Conservation (phyloP, 2,329 filamentous ascomycete genomes). For the Gnomoniopsis smithogilvyi region DNA sequence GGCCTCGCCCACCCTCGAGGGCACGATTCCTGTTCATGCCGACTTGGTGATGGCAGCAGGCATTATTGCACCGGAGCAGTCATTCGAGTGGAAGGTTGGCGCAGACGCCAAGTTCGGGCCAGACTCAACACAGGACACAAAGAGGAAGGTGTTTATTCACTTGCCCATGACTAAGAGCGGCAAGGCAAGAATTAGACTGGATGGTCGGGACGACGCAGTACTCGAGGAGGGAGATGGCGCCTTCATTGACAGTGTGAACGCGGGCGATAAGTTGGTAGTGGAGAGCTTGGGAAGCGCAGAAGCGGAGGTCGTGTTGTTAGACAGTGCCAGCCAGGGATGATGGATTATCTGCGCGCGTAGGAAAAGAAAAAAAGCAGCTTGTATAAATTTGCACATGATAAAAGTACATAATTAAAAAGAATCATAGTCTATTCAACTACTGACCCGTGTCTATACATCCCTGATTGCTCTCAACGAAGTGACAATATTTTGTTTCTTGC, state of each 20-base stretch:
- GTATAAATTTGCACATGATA: not conserved
- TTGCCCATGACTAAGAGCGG: constrained; percentile 75
- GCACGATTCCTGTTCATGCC: constrained; percentile 79
- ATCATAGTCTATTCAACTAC: not conserved
- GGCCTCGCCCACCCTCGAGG: constrained; percentile 57
- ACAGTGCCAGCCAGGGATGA: constrained; percentile 48
- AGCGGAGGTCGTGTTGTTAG: constrained; percentile 66
- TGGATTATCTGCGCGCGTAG: not conserved
- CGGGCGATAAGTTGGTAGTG: constrained; percentile 60
- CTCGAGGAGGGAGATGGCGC: constrained; percentile 78
- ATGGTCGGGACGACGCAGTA: constrained; percentile 62
- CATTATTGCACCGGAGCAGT: constrained; percentile 62
- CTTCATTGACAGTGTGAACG: constrained; percentile 64
- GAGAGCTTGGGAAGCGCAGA: constrained; percentile 67
- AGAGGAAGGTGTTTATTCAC: constrained; percentile 77
- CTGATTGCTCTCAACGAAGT: too few relatives aligned
- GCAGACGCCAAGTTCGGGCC: constrained; percentile 26
- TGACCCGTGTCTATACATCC: too few relatives aligned
- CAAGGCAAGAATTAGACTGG: constrained; percentile 68
- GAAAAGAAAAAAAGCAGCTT: not conserved
- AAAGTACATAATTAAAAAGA: not conserved
- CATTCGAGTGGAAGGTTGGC: constrained; percentile 72
- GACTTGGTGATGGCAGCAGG: constrained; percentile 81
- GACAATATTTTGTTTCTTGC: too few relatives aligned
- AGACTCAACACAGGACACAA: constrained; percentile 44